These are phyloP conservation scores for Hypoxylon fragiforme DNA, from an alignment of 495 filamentous ascomycete species.

Conservation along the genomic window DNA sequence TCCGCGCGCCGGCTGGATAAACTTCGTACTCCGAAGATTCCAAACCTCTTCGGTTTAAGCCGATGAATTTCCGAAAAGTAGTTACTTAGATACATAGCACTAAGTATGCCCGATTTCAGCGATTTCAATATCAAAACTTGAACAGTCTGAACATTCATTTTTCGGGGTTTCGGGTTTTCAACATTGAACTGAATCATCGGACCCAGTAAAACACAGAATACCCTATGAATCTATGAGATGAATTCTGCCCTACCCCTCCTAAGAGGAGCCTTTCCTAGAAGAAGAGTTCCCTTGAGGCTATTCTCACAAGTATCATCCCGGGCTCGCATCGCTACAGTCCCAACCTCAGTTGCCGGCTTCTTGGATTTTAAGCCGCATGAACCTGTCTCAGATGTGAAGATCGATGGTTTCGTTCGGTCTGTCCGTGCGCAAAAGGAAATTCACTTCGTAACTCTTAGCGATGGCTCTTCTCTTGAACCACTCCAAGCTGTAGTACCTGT, in stretches of 20 bases:
- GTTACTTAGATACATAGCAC: not conserved
- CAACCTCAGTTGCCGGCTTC: slow-evolving; percentile 24
- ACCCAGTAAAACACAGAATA: no score
- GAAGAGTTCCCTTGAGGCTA: slow-evolving; percentile 23
- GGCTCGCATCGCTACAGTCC: slow-evolving; percentile 30
- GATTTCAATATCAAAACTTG: no score
- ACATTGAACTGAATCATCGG: no score
- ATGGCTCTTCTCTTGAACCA: slow-evolving; percentile 79
- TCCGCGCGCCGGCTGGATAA: slow-evolving; percentile 17
- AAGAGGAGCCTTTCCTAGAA: slow-evolving; percentile 21
- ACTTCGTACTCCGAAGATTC: slow-evolving; percentile 2
- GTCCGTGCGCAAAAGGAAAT: slow-evolving; percentile 83
- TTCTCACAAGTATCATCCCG: slow-evolving; percentile 7
- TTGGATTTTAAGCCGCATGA: slow-evolving; percentile 36
- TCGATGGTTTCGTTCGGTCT: slow-evolving; percentile 82
- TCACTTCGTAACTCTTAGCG: slow-evolving; percentile 81
- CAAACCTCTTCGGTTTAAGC: not conserved
- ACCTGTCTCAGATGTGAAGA: slow-evolving; percentile 42
- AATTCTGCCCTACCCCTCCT: slow-evolving; percentile 24
- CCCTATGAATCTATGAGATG: slow-evolving; percentile 15
- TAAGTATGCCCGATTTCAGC: no score
- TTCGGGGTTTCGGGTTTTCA: no score
- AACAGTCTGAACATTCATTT: not conserved
- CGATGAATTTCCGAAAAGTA: slow-evolving; percentile 13
- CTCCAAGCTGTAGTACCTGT: slow-evolving; percentile 83